These are phyloP conservation scores for Botrytis elliptica DNA, from an alignment of 2,329 filamentous ascomycete genomes.

Conservation along the genomic window DNA sequence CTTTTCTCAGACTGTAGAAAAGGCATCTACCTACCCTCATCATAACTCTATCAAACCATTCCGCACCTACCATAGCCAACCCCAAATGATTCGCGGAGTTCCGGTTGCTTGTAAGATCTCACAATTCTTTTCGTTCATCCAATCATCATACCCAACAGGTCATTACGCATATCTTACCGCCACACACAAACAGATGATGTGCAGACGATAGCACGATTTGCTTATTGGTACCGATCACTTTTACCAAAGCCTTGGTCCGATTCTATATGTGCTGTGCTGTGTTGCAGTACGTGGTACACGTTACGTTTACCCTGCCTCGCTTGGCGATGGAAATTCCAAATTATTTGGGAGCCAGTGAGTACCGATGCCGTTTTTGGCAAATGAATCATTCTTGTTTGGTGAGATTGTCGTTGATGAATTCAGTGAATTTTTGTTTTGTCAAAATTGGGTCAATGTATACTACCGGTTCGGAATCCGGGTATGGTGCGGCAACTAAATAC, in stretches of 20 bases:
- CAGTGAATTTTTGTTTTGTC: background rate
- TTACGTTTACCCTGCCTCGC: slow-evolving; percentile 4
- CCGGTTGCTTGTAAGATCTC: background rate
- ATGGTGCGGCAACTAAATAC: background rate
- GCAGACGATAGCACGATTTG: background rate
- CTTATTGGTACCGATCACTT: background rate
- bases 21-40: background rate
- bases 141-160: background rate
- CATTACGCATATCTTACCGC: background rate
- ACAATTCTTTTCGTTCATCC: background rate
- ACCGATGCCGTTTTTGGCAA: background rate
- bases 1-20: background rate
- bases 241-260: background rate
- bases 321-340: slow-evolving; percentile 1
- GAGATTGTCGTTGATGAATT: background rate
- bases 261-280: slow-evolving; percentile 1
- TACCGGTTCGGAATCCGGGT: background rate
- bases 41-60: background rate
- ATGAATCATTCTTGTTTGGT: background rate
- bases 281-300: background rate
- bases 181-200: background rate
- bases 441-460: background rate
- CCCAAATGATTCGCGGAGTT: slow-evolving; percentile 2
- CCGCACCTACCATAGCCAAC: background rate
- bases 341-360: background rate